phyloP scores from a whole-genome alignment of 805 yeast genomes.

The Isabelozyma rhagii region DNA sequence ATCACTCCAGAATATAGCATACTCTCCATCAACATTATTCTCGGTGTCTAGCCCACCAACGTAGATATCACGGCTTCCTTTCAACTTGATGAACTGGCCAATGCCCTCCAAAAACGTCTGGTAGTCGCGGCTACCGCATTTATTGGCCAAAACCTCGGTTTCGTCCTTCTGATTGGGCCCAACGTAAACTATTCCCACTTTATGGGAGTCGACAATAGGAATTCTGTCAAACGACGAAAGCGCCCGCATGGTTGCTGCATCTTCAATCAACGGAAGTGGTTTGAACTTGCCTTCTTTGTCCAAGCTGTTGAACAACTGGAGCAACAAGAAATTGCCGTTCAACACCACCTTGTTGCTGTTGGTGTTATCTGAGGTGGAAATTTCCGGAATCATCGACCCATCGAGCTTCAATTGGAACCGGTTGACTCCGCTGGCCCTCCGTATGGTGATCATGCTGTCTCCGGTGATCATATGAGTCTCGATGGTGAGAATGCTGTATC shows the following conservation, averaged over 20 bases:
- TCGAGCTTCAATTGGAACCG: constrained; percentile 45
- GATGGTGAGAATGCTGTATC: constrained; percentile 54
- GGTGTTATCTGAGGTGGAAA: not conserved
- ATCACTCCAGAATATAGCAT: constrained; percentile 69
- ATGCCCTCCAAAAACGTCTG: constrained; percentile 54
- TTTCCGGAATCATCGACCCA: constrained; percentile 11
- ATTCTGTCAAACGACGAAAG: constrained; percentile 65
- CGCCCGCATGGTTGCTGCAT: constrained; percentile 44
- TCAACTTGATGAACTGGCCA: constrained; percentile 60
- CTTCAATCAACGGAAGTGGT: constrained; percentile 54
- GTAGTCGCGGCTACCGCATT: constrained; percentile 61
- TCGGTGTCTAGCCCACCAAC: constrained; percentile 80
- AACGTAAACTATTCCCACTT: constrained; percentile 74
- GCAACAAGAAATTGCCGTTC: constrained; percentile 43
- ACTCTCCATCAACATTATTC: constrained; percentile 70
- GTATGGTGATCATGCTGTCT: constrained; percentile 44
- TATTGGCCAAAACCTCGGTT: constrained; percentile 59
- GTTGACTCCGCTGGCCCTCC: constrained; percentile 68
- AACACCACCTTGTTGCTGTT: not conserved
- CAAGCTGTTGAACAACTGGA: constrained; percentile 49
- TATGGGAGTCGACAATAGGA: constrained; percentile 75
- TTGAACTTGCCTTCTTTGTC: constrained; percentile 28
- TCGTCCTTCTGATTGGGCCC: constrained; percentile 66
- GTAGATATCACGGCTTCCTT: constrained; percentile 49
- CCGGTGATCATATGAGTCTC: constrained; percentile 54